Base-by-base conservation (phyloP, 345 rosid genomes). In the Eucalyptus grandis region DNA sequence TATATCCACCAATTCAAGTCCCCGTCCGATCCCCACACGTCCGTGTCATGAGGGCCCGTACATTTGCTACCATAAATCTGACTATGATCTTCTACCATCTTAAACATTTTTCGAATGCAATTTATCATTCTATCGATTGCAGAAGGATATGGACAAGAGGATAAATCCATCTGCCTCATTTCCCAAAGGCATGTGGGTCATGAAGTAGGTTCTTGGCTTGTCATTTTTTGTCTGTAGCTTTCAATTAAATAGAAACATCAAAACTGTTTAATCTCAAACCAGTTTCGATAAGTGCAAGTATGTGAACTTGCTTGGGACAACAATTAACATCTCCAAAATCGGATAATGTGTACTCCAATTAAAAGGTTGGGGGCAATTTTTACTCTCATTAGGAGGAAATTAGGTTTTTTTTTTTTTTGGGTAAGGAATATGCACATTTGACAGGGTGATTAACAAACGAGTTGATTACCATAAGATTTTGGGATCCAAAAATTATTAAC, bases 381-480 rank as follows among this genome's bases (percentile, higher is more conserved):
- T 16, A 69, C 26, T 69, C 44, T 11, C 2, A 7, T 69, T 3
- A 3, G 26, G 44, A 17, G 81, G 24, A 69, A 34, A 69, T 69
- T 69, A 34, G 81, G 17, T 69, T 9, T 53, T 53, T 53, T 51
- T 50, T 51, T 17, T 53, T 19, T 19, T 51, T 3, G 8, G 53
- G 58, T 0, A 0, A 8, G 26, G 24, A 7, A 37, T 12, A 37
- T 19, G 27, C 46, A 10, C 8, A 19, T 77, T 19, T 37, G 0
- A 37, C 2, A 77, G 5, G 83, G 13, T 21, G 14, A 77, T 77
- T 37, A 37, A 37, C 27, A 37, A 37, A 10, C 8, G 3, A 37
- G 83, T 77, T 11, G 37, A 27, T 1, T 62, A 34, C 13, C 22
- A 16, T 69, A 34, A 34, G 44, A 69, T 69, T 37, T 77, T 11